Evolutionary conservation across 495 filamentous ascomycete genomes (phyloP).

Genomic region (Penicillium canescens): DNA sequence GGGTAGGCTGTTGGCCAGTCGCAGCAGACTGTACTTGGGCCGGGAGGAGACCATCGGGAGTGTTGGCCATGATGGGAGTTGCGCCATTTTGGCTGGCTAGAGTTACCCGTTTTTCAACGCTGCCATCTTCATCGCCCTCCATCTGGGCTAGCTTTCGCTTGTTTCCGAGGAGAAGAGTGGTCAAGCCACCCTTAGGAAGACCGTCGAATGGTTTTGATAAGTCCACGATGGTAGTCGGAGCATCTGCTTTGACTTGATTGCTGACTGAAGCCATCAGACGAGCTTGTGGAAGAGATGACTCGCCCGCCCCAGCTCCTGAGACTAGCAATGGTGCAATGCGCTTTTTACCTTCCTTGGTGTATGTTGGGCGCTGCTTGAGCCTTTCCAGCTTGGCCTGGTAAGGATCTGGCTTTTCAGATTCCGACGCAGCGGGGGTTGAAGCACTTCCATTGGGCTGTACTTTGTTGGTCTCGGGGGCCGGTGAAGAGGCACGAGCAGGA

Average conservation of each 20-base stretch:
- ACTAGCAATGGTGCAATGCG: conserved; percentile 89
- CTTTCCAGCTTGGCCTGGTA: conserved; percentile 70
- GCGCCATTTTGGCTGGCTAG: conserved; percentile 61
- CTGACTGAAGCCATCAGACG: conserved; percentile 73
- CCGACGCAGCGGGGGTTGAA: conserved; percentile 35
- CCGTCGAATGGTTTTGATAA: conserved; percentile 94
- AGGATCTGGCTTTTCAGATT: conserved; percentile 59
- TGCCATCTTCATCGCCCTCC: conserved; percentile 68
- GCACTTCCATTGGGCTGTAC: conserved; percentile 41
- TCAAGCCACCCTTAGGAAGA: conserved; percentile 84
- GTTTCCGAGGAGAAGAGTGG: conserved; percentile 83
- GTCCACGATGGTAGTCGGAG: conserved; percentile 84
- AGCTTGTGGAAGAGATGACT: conserved; percentile 84
- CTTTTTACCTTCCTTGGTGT: conserved; percentile 97
- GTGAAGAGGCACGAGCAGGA: conserved; percentile 37
- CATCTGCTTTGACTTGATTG: conserved; percentile 61
- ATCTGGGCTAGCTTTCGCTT: conserved; percentile 77
- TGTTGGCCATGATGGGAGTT: conserved; percentile 72
- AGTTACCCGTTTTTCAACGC: conserved; percentile 61
- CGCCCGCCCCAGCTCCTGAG: conserved; percentile 76
- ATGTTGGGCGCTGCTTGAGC: conserved; percentile 85
- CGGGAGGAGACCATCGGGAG: conserved; percentile 72
- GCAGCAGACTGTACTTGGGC: conserved; percentile 55
- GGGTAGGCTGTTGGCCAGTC: conserved; percentile 67
- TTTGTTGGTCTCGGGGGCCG: conserved; percentile 36